These are phyloP conservation scores for Kappamyces sp. DNA, from an alignment of 192 early-diverging fungal genomes.

Conservation along the genomic window DNA sequence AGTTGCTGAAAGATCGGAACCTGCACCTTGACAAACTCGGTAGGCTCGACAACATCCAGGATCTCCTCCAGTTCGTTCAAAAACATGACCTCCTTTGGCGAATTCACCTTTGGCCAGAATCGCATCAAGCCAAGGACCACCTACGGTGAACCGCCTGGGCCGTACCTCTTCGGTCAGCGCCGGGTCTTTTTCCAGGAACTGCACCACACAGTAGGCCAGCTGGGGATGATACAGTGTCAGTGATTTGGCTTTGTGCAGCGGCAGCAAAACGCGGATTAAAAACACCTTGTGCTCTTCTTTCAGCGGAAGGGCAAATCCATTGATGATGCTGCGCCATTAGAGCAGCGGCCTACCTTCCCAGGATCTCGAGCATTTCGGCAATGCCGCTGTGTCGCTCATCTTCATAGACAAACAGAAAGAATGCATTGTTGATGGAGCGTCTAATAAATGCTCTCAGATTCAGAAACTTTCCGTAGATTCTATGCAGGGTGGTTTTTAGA, in stretches of 20 bases:
- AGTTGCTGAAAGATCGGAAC: conserved; percentile 90
- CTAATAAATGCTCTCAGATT: conserved; percentile 96
- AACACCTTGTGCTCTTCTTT: conserved; percentile 99
- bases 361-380: conserved; percentile 95
- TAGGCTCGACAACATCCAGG: conserved; percentile 87
- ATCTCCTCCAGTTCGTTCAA: conserved; percentile 97
- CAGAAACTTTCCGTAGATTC: conserved; percentile 98
- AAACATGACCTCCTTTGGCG: conserved; percentile 99
- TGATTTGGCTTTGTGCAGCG: conserved; percentile 93
- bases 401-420: conserved; percentile 98
- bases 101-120: conserved; percentile 99
- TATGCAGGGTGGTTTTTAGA: conserved; percentile 94
- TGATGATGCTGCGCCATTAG: conserved; percentile 82
- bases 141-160: conserved; percentile 21
- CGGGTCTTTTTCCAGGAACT: conserved; percentile 98
- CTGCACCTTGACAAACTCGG: conserved; percentile 86
- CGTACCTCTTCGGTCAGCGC: conserved; percentile 77
- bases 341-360: conserved; percentile 71
- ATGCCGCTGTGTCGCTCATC: conserved; percentile 95
- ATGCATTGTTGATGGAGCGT: conserved; percentile 95
- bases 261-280: conserved; percentile 84
- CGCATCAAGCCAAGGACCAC: conserved; percentile 83
- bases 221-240: conserved; percentile 94
- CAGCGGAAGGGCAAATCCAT: conserved; percentile 96
- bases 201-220: conserved; percentile 96